Conservation (phyloP, 2,329 filamentous ascomycete genomes). For the Penicillium freii region DNA sequence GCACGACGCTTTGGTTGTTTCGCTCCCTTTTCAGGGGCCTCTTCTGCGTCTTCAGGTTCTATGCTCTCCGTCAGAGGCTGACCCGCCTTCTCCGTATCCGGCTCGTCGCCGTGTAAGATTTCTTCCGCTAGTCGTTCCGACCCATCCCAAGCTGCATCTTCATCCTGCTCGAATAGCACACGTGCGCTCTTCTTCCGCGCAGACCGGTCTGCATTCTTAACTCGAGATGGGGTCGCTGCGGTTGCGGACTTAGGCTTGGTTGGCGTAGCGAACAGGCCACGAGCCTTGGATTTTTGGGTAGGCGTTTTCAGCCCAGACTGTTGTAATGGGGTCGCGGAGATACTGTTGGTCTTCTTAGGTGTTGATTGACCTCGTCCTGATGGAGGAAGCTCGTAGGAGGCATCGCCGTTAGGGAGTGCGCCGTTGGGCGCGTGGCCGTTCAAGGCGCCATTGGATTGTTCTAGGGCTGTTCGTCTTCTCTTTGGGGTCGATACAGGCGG, state of each 20-base stretch:
- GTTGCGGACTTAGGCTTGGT: conserved; percentile 32
- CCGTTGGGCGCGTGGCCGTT: conserved; percentile 26
- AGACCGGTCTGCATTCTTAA: conserved; percentile 75
- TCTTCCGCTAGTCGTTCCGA: conserved; percentile 66
- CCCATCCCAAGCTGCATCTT: conserved; percentile 62
- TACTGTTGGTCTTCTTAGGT: conserved; percentile 31
- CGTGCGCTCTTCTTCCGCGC: conserved; percentile 81
- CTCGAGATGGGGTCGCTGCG: conserved; percentile 59
- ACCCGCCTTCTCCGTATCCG: conserved; percentile 21
- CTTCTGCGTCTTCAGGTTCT: conserved; percentile 31
- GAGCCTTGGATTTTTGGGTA: conserved; percentile 37
- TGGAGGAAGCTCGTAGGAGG: conserved; percentile 26
- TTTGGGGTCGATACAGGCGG: conserved; percentile 41
- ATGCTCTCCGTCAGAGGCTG: conserved; percentile 31
- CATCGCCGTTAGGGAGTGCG: conserved; percentile 19
- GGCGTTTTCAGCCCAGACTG: conserved; percentile 40
- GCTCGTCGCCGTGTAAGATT: conserved; percentile 56
- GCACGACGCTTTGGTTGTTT: conserved; percentile 53
- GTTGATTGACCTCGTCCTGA: conserved; percentile 31
- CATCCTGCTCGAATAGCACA: conserved; percentile 71
- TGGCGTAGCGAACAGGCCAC: conserved; percentile 43
- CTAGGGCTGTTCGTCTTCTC: conserved; percentile 32
- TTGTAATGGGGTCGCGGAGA: conserved; percentile 32
- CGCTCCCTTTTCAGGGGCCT: conserved; percentile 45
- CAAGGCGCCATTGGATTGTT: conserved; percentile 24